phyloP scores from a whole-genome alignment of 1,139 yeast species.

The Scheffersomyces insectosa region DNA sequence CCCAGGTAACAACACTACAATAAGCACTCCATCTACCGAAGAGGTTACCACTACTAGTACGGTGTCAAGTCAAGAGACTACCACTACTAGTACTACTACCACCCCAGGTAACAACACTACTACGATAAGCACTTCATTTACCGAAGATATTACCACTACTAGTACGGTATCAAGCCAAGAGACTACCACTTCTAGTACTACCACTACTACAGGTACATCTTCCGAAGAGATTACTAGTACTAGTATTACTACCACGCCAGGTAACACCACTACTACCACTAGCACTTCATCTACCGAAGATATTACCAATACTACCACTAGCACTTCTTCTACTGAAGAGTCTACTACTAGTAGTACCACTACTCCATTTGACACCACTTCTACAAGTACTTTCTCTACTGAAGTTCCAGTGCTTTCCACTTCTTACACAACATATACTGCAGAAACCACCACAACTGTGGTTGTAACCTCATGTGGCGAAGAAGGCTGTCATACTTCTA shows the following conservation, averaged over 20 bases:
- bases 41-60: too few relatives aligned
- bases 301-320: background rate
- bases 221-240: background rate
- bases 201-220: background rate
- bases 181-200: background rate
- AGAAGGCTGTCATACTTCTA: slow-evolving; percentile 3
- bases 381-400: too few relatives aligned
- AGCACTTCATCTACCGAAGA: background rate
- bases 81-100: background rate
- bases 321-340: slow-evolving; percentile 9
- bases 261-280: slow-evolving; percentile 1
- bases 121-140: too few relatives aligned
- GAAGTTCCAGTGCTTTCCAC: background rate
- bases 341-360: background rate
- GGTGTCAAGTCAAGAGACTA: background rate
- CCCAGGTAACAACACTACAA: too few relatives aligned
- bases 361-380: background rate
- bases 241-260: background rate
- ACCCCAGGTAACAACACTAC: too few relatives aligned
- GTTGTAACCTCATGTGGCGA: slow-evolving; percentile 5
- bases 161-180: background rate
- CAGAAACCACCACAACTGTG: slow-evolving; percentile 3
- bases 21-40: too few relatives aligned
- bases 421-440: background rate
- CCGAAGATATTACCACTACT: background rate